phyloP scores from a whole-genome alignment of 1,284 basidiomycete species.

The Ceratorhiza oryzae-sativae region DNA sequence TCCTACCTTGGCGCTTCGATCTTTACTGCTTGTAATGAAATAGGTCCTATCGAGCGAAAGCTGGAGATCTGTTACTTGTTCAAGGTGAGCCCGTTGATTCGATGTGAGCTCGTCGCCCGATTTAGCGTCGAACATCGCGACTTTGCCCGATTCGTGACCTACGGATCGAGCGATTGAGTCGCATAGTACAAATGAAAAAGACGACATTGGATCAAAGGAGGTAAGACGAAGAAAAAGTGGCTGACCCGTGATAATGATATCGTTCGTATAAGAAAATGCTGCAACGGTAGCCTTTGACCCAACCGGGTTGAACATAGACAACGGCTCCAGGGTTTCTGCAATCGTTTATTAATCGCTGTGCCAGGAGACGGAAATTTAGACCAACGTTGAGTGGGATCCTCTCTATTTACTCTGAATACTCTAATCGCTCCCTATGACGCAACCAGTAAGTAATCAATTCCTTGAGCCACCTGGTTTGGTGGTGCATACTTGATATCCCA shows the following conservation, averaged over 20 bases:
- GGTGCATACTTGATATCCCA: conserved; percentile 72
- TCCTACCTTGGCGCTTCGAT: conserved; percentile 92
- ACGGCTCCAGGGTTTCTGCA: conserved; percentile 77
- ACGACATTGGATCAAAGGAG: background rate
- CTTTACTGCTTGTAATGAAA: conserved; percentile 96
- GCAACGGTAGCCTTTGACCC: conserved; percentile 96
- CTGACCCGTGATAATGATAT: conserved; percentile 79
- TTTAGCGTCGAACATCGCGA: conserved; percentile 88
- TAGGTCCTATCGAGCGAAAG: conserved; percentile 90
- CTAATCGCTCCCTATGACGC: conserved; percentile 69
- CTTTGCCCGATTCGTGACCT: conserved; percentile 92
- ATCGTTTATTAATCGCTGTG: background rate
- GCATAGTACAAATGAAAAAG: background rate
- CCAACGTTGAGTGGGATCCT: conserved; percentile 79
- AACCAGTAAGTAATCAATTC: no score
- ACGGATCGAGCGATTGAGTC: no score
- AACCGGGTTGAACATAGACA: conserved; percentile 83
- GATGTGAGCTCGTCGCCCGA: conserved; percentile 83
- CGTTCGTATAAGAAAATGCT: conserved; percentile 82
- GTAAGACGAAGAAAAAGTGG: background rate
- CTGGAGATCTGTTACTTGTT: conserved; percentile 91
- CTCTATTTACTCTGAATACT: conserved; percentile 86
- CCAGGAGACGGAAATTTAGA: conserved; percentile 41
- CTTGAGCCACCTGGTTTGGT: conserved; percentile 14
- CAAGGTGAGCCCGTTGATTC: conserved; percentile 86